Evolutionary conservation across 768 basidiomycete genomes (phyloP).

Genomic region (Lactifluus subvellereus): DNA sequence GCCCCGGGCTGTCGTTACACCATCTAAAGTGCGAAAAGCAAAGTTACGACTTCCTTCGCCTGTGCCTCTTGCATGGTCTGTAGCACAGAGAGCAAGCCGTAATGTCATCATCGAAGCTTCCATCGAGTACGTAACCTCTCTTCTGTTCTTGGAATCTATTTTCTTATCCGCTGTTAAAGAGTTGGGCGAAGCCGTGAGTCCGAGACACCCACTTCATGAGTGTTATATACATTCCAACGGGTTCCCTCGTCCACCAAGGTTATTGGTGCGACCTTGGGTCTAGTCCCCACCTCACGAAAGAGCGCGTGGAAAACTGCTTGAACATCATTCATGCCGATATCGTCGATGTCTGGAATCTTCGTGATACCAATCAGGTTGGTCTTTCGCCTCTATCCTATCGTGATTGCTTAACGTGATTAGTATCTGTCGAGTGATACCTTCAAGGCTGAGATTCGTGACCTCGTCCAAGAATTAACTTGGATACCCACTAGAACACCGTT

Average conservation of each 20-base stretch:
- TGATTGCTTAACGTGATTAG: not conserved
- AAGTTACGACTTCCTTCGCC: not conserved
- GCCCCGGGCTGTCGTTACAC: not conserved
- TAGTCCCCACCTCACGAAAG: not conserved
- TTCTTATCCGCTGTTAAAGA: not conserved
- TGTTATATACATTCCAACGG: not conserved
- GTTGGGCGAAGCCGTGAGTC: conserved; percentile 11
- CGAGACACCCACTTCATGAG: not conserved
- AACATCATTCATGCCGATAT: conserved; percentile 5
- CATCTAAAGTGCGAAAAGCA: not conserved
- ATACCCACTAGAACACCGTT: not conserved
- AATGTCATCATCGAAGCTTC: not conserved
- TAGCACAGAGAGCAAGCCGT: conserved; percentile 7
- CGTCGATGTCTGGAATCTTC: conserved; percentile 4
- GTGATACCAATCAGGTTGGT: not conserved
- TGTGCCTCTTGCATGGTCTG: conserved; percentile 7
- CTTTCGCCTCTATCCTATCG: not conserved
- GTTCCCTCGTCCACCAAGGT: not conserved
- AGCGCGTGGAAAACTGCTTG: not conserved
- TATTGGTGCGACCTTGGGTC: conserved; percentile 7
- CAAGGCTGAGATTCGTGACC: not conserved
- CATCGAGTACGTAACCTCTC: not conserved
- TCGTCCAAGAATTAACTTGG: conserved; percentile 1
- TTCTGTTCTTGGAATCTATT: not conserved
- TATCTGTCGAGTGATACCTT: conserved; percentile 1